Evolutionary conservation across 1,284 basidiomycete species (phyloP), one percentile per base, ranked within the genome.

Genomic region (Rhodofomes roseus): DNA sequence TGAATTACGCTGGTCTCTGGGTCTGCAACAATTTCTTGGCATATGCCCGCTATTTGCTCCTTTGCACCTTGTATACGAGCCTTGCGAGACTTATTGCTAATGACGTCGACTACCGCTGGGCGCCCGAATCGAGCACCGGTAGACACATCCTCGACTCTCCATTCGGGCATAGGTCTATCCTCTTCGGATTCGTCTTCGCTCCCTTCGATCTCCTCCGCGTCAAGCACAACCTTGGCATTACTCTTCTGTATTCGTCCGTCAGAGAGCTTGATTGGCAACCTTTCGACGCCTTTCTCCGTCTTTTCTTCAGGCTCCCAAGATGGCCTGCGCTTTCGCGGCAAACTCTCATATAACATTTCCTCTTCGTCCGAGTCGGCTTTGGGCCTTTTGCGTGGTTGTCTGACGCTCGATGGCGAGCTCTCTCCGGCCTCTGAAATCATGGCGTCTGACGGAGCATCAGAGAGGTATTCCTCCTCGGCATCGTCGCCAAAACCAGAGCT

Each of bases 21-120:
- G 65, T 96, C 94, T 29, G 89, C 82, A 58, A 95, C 77, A 60
- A 96, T 92, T 66, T 96, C 94, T 68, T 96, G 92, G 74, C 95
- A 94, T 51, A 95, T 85, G 31, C 81, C 78, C 1, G 94, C 94
- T 60, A 96, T 92, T 73, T 96, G 93, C 70, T 95, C 92, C 68
- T 96, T 95, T 22, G 94, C 94, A 54, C 80, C 81, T 62, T 88
- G 87, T 66, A 96, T 80, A 64, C 86, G 84, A 46, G 79, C 79
- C 60, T 83, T 84, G 61, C 89, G 84, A 53, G 92, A 92, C 70
- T 80, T 81, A 59, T 79, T 85, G 27, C 77, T 73, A 37, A 96
- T 78, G 57, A 96, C 83, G 67, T 93, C 90, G 22, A 86, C 78
- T 11, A 96, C 85, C 18, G 91, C 89, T 59, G 86, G 84, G 48